Evolutionary conservation across 2,329 filamentous ascomycete genomes (phyloP).

Genomic region (Aspergillus piperis): DNA sequence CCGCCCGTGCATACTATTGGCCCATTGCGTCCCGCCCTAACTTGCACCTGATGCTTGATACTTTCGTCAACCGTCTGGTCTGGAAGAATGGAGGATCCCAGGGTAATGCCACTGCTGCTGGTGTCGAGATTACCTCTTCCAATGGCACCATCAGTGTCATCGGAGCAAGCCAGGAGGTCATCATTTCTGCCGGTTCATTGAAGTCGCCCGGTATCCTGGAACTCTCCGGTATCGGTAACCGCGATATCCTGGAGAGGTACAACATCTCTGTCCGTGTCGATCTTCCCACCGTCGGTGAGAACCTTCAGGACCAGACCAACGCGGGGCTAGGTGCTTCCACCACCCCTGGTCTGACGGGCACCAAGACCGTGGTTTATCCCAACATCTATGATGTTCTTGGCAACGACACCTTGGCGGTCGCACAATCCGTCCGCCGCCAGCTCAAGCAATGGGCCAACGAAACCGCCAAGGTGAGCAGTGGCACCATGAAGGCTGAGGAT

Average conservation of each 20-base stretch:
- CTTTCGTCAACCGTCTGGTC: constrained; percentile 44
- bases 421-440: constrained; percentile 4
- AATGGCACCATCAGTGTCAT: constrained; percentile 28
- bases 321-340: neutral
- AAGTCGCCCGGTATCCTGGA: constrained; percentile 61
- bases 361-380: constrained; percentile 7
- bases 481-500: constrained; percentile 25
- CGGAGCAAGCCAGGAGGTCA: constrained; percentile 53
- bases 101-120: constrained; percentile 24
- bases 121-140: constrained; percentile 21
- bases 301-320: constrained; percentile 41
- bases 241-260: constrained; percentile 28
- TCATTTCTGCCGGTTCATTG: constrained; percentile 61
- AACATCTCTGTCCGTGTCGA: constrained; percentile 29
- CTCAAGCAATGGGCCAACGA: constrained; percentile 23
- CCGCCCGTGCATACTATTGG: constrained; percentile 52
- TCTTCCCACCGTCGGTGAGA: constrained; percentile 49
- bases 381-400: constrained; percentile 13
- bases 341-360: constrained; percentile 3
- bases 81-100: constrained; percentile 32
- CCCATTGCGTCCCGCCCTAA: constrained; percentile 38
- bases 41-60: constrained; percentile 25
- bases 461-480: constrained; percentile 25
- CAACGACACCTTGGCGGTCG: constrained; percentile 8
- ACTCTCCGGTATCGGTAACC: constrained; percentile 60